phyloP scores from a whole-genome alignment of 305 asterid species.

The Solanum hybrid region DNA sequence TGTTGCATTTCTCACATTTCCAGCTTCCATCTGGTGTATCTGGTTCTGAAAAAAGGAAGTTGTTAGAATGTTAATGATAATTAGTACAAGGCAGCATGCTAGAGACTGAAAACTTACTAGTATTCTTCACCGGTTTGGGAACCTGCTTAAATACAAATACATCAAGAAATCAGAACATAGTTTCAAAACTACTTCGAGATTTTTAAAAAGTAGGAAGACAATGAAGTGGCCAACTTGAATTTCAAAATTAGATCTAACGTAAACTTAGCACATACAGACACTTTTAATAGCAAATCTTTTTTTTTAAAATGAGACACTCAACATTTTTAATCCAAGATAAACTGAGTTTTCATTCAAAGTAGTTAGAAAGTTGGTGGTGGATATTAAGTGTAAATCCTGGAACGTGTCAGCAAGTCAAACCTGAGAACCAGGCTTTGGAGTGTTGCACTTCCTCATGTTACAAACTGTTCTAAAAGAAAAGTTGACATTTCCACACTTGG shows the following conservation, averaged over 20 bases:
- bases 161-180: constrained; percentile 3
- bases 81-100: constrained; percentile 7
- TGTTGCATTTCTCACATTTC: constrained; percentile 92
- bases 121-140: constrained; percentile 42
- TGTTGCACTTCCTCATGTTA: constrained; percentile 90
- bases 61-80: neutral
- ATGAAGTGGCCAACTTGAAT: neutral
- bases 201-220: neutral
- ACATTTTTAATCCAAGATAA: neutral
- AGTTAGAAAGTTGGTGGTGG: neutral
- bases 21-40: constrained; percentile 97
- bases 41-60: constrained; percentile 29
- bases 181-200: neutral
- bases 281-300: neutral
- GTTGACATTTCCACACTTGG: constrained; percentile 81
- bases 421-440: constrained; percentile 91
- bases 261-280: neutral
- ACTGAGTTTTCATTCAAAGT: neutral
- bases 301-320: neutral
- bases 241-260: neutral
- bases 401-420: constrained; percentile 17
- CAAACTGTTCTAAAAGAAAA: constrained; percentile 72
- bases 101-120: constrained; percentile 42
- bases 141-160: constrained; percentile 32
- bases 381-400: neutral